Conservation (phyloP, 805 yeast genomes). For the Groenewaldozyma salmanticensis region DNA sequence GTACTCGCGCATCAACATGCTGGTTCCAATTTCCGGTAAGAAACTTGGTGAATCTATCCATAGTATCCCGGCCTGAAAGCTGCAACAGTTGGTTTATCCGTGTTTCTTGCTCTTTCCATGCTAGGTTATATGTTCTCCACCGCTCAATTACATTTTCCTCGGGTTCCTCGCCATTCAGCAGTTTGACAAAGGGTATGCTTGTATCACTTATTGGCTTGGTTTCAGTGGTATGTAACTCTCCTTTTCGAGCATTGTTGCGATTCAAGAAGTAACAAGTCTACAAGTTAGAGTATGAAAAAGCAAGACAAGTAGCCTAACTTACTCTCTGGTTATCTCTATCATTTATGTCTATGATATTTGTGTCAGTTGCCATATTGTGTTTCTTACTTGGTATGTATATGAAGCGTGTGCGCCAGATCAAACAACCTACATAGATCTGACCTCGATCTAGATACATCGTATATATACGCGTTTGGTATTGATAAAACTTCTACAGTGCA, state of each 20-base stretch:
- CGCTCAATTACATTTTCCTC: slow-evolving; percentile 29
- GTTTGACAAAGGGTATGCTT: slow-evolving; percentile 32
- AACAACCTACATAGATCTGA: too few species aligned
- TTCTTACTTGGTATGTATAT: background rate
- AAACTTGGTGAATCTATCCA: slow-evolving; percentile 12
- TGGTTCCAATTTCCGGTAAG: slow-evolving; percentile 11
- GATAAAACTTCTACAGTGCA: too few species aligned
- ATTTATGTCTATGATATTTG: background rate
- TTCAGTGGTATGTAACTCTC: slow-evolving; percentile 4
- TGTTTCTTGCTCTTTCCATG: slow-evolving; percentile 29
- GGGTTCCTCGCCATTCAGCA: slow-evolving; percentile 38
- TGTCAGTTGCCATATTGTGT: background rate
- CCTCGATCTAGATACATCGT: too few species aligned
- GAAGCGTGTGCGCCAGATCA: background rate
- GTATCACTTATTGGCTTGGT: slow-evolving; percentile 11
- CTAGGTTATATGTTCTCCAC: slow-evolving; percentile 34
- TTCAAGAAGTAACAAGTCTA: background rate
- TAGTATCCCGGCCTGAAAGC: slow-evolving; percentile 15
- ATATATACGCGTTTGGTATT: too few species aligned
- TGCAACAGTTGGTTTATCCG: slow-evolving; percentile 25
- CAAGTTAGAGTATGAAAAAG: background rate
- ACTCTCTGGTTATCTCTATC: slow-evolving; percentile 2
- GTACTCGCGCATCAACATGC: slow-evolving; percentile 13
- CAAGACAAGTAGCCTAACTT: background rate
- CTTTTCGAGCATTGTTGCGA: background rate